Base-by-base conservation (phyloP, 441 rosid species). In the Syzygium malaccense region DNA sequence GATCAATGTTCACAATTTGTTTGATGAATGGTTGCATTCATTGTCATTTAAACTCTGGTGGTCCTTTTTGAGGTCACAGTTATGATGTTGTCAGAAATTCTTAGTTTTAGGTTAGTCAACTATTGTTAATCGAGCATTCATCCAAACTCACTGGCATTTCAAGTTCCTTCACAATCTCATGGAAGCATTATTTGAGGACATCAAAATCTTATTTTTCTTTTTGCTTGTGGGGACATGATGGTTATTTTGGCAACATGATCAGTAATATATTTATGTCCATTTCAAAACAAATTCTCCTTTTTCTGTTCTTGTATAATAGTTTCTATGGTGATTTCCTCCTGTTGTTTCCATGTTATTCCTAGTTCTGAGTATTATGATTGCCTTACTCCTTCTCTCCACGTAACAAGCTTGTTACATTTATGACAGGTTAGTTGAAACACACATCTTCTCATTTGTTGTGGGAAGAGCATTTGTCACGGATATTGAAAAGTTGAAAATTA, bases 391-490 rank as follows among this genome's bases (percentile, higher is more conserved):
- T 45, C 45, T 78, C 84, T 78, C 53, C 25, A 25, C 86, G 91
- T 87, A 91, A 89, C 88, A 85, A 90, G 90, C 57, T 91, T 91
- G 91, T 87, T 90, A 78, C 84, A 90, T 89, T 89, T 80, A 86
- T 91, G 89, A 68, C 98, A 98, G 99, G 99, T 93, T 98, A 95
- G 99, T 97, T 91, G 99, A 98, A 95, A 97, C 99, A 90, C 99
- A 98, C 87, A 94, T 98, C 91, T 98, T 98, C 96, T 97, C 97
- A 83, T 98, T 98, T 93, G 99, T 97, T 91, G 96, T 98, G 92
- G 99, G 99, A 94, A 95, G 99, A 95, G 99, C 99, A 75, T 98
- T 97, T 95, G 99, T 97, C 89, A 95, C 98, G 56, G 99, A 98
- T 92, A 93, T 97, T 86, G 99, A 95, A 91, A 98, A 98, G 95